Conservation (phyloP, 2,329 filamentous ascomycete genomes). For the Fusarium brevicatenulatum region DNA sequence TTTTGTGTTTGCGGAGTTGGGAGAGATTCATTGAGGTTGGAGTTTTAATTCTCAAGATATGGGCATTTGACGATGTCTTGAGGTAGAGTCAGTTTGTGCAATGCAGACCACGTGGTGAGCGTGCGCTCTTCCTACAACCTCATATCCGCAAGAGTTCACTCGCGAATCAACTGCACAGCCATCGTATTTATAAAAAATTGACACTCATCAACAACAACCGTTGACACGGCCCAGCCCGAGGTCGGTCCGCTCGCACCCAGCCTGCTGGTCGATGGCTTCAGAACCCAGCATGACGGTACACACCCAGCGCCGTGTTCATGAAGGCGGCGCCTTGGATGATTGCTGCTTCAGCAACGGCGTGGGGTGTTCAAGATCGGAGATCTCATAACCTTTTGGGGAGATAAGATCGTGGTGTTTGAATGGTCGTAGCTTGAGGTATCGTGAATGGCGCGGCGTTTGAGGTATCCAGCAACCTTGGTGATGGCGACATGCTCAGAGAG, state of each 20-base stretch:
- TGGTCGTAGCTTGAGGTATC: background rate
- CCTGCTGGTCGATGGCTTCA: background rate
- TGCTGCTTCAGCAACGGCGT: background rate
- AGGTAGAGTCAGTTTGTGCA: background rate
- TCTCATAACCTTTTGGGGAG: background rate
- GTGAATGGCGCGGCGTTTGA: background rate
- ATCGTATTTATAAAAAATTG: constrained; percentile 8
- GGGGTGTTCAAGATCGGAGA: background rate
- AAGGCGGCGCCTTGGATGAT: background rate
- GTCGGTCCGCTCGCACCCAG: constrained; percentile 19
- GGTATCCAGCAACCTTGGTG: background rate
- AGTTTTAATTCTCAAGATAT: background rate
- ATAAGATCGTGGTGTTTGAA: background rate
- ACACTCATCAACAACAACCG: constrained; percentile 45
- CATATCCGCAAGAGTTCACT: no score
- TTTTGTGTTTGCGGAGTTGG: background rate
- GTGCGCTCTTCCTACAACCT: background rate
- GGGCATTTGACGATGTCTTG: background rate
- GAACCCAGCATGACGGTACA: background rate
- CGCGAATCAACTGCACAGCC: background rate
- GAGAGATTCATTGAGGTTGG: background rate
- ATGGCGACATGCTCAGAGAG: background rate
- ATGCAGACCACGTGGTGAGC: background rate
- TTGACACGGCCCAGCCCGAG: constrained; percentile 38
- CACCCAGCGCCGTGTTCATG: background rate